Evolutionary conservation across 768 basidiomycete genomes (phyloP).

Genomic region (Tricholoma hemisulphureum): DNA sequence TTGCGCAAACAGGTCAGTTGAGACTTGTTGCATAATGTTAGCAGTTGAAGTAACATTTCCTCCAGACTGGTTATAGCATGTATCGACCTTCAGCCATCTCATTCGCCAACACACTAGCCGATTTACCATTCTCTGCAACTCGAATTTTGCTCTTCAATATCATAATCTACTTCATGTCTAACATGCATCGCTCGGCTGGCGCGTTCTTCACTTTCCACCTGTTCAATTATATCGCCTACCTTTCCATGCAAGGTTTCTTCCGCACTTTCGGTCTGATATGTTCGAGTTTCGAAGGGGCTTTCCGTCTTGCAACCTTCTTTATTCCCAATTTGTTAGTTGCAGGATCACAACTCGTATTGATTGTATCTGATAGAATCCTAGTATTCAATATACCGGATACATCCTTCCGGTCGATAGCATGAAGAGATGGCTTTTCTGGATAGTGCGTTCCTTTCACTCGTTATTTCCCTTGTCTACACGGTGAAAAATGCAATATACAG

Average conservation of each 20-base stretch:
- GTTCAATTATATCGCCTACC: conserved; percentile 60
- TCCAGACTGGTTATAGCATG: conserved; percentile 56
- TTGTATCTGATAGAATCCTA: conserved; percentile 10
- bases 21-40: not conserved
- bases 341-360: too few relatives aligned
- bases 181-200: conserved; percentile 42
- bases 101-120: conserved; percentile 64
- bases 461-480: not conserved
- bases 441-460: conserved; percentile 43
- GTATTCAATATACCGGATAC: conserved; percentile 68
- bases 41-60: not conserved
- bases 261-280: conserved; percentile 60
- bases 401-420: conserved; percentile 65
- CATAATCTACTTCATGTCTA: conserved; percentile 67
- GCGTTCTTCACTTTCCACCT: conserved; percentile 61
- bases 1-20: conserved; percentile 57
- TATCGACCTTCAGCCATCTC: conserved; percentile 66
- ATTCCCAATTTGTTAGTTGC: conserved; percentile 69
- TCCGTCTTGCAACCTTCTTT: conserved; percentile 61
- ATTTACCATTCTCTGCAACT: conserved; percentile 64
- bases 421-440: conserved; percentile 87
- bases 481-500: conserved; percentile 28
- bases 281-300: conserved; percentile 45
- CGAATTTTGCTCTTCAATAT: conserved; percentile 62
- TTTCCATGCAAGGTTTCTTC: conserved; percentile 85